These are phyloP conservation scores for Russula lepida DNA, from an alignment of 768 basidiomycete genomes.

Conservation along the genomic window DNA sequence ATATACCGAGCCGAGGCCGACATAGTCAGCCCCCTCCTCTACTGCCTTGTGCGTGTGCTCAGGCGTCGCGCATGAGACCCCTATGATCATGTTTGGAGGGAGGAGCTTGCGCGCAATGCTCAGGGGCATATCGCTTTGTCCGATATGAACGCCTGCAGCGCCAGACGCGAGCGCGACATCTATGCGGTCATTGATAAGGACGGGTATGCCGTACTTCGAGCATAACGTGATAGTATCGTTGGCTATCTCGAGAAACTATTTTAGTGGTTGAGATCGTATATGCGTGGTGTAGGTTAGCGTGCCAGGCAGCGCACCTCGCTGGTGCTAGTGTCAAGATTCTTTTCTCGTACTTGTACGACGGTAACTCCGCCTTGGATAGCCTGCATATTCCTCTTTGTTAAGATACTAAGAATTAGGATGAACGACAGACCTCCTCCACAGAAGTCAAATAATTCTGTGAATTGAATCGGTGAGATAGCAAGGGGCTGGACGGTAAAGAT, in stretches of 20 bases:
- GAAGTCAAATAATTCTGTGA: constrained; percentile 7
- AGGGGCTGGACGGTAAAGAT: constrained; percentile 6
- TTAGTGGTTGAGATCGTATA: not conserved
- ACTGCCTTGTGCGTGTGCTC: constrained; percentile 58
- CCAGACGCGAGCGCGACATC: constrained; percentile 77
- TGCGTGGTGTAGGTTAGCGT: not conserved
- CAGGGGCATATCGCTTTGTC: constrained; percentile 80
- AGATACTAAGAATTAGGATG: not conserved
- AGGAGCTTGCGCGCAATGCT: constrained; percentile 57
- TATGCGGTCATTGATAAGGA: constrained; percentile 82
- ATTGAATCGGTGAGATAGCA: not conserved
- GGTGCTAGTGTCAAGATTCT: constrained; percentile 70
- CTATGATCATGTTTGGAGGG: constrained; percentile 63
- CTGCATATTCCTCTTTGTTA: constrained; percentile 30
- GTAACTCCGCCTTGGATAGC: constrained; percentile 83
- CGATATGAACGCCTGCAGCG: constrained; percentile 79
- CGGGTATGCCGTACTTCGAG: constrained; percentile 65
- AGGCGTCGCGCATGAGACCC: constrained; percentile 66
- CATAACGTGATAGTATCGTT: constrained; percentile 60
- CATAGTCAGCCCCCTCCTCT: constrained; percentile 65
- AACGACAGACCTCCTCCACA: constrained; percentile 12
- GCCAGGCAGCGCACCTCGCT: constrained; percentile 47
- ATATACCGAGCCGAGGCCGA: constrained; percentile 85
- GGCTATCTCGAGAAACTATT: constrained; percentile 73
- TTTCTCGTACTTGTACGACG: constrained; percentile 85